Evolutionary conservation across 2,329 filamentous ascomycete species (phyloP).

Genomic region (Epichloe sibirici): DNA sequence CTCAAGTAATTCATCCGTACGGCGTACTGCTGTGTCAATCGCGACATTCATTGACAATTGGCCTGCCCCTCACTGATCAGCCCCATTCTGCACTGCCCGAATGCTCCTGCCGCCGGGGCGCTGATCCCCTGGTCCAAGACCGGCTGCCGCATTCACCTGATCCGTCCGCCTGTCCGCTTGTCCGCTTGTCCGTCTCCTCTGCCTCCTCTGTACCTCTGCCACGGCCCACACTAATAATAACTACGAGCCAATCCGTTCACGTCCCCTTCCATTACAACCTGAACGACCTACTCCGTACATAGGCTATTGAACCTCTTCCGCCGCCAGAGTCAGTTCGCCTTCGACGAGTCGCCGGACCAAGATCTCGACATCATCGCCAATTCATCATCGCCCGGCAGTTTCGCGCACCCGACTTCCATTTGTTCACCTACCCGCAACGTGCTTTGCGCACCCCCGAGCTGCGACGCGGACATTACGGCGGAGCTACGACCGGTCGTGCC

Average conservation of each 20-base stretch:
- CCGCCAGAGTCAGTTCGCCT: neutral
- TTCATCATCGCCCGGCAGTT: neutral
- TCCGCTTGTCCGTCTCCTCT: neutral
- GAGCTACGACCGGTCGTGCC: neutral
- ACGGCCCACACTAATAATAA: conserved; percentile 2
- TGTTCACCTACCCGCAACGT: neutral
- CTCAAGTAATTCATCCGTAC: too few relatives aligned
- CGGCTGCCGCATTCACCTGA: conserved; percentile 6
- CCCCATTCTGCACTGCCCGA: neutral
- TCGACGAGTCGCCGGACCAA: neutral
- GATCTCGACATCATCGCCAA: conserved; percentile 2
- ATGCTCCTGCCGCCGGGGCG: neutral
- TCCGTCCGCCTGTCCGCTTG: neutral
- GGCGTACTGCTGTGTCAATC: too few relatives aligned
- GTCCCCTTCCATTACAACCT: neutral
- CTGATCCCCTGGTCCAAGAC: neutral
- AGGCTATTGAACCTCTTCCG: neutral
- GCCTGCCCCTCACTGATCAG: too few relatives aligned
- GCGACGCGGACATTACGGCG: conserved; percentile 2
- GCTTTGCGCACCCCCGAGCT: neutral
- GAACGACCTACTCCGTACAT: neutral
- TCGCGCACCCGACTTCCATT: neutral
- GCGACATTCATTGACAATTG: too few relatives aligned
- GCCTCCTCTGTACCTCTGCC: neutral
- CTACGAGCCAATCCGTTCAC: conserved; percentile 4